phyloP scores from a whole-genome alignment of 75 land plant species.

The Selaginella tamariscina region DNA sequence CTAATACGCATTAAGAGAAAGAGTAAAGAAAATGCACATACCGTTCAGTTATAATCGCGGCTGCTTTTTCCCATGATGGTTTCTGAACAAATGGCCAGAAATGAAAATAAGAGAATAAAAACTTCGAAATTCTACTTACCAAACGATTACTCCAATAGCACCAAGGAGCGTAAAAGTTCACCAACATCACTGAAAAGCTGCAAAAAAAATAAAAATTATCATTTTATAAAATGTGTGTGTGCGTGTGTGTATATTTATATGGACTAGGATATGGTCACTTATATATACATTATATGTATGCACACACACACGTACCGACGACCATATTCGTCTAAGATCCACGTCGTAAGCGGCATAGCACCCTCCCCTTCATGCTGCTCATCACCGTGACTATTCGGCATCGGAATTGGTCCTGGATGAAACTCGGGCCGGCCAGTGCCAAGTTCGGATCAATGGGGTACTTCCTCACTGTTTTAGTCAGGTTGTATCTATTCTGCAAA shows the following conservation, averaged over 20 bases:
- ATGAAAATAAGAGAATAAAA: not conserved
- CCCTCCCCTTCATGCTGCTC: constrained; percentile 69
- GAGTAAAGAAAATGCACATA: constrained; percentile 9
- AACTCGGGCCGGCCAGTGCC: constrained; percentile 65
- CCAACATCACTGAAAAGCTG: constrained; percentile 77
- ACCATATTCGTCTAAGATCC: constrained; percentile 51
- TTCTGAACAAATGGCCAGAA: constrained; percentile 42
- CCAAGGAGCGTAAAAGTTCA: constrained; percentile 99
- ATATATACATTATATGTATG: not conserved
- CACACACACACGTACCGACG: constrained; percentile 42
- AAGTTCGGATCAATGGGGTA: constrained; percentile 71
- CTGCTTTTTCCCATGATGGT: constrained; percentile 98
- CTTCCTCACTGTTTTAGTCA: constrained; percentile 89
- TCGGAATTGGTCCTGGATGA: constrained; percentile 58
- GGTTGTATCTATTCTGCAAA: constrained; percentile 90
- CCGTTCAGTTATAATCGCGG: constrained; percentile 70
- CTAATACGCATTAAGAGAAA: not conserved
- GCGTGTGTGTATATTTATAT: not conserved
- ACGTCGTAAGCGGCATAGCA: constrained; percentile 36
- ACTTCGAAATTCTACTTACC: constrained; percentile 31
- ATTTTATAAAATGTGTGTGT: not conserved
- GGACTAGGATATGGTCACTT: not conserved
- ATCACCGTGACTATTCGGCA: constrained; percentile 60
- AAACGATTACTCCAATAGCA: constrained; percentile 82
- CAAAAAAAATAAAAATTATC: constrained; percentile 18